Evolutionary conservation across 2,329 filamentous ascomycete species (phyloP).

Genomic region (Sporothrix pallida): DNA sequence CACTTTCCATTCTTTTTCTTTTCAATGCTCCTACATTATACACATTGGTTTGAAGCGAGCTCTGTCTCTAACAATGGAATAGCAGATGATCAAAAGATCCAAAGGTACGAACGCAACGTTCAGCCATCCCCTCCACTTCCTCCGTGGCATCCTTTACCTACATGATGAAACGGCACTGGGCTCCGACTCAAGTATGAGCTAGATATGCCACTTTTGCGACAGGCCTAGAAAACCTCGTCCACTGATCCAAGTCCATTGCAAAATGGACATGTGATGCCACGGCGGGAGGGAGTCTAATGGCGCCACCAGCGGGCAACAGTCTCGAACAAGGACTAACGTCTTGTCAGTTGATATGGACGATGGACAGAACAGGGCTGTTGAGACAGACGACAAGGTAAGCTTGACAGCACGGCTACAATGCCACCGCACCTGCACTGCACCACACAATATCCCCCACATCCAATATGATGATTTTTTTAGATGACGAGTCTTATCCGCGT

Average conservation of each 20-base stretch:
- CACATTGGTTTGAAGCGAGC: neutral
- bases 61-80: constrained; percentile 16
- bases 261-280: constrained; percentile 23
- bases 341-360: constrained; percentile 5
- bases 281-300: neutral
- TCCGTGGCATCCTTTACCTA: constrained; percentile 40
- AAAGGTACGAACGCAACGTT: constrained; percentile 28
- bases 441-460: neutral
- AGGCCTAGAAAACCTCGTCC: constrained; percentile 99
- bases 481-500: constrained; percentile 82
- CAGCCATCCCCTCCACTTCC: neutral
- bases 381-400: constrained; percentile 30
- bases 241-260: constrained; percentile 67
- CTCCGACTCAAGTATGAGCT: constrained; percentile 81
- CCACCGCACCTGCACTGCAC: neutral
- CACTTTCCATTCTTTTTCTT: neutral
- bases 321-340: constrained; percentile 29
- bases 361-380: neutral
- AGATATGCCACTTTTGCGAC: constrained; percentile 87
- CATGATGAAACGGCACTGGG: constrained; percentile 97
- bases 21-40: neutral
- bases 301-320: neutral
- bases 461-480: constrained; percentile 62
- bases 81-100: neutral
- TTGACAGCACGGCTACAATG: neutral